These are phyloP conservation scores for Paraconiothyrium sp. DNA, from an alignment of 2,329 filamentous ascomycete genomes.

Conservation along the genomic window DNA sequence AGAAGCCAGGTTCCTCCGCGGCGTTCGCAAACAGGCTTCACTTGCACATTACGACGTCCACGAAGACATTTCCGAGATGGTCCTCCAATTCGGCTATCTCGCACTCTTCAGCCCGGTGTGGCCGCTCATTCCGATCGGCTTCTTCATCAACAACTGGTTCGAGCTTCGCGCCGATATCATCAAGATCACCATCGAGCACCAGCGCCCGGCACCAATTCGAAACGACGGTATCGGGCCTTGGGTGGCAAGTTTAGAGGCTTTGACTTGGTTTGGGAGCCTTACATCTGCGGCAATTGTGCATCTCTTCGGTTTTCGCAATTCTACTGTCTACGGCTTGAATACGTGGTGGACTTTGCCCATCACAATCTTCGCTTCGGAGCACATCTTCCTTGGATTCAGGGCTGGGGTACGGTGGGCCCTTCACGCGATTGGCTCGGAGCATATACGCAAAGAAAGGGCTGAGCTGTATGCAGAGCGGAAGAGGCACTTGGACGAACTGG, in stretches of 20 bases:
- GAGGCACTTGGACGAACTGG: conserved; percentile 39
- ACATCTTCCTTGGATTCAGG: conserved; percentile 45
- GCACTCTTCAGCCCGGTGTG: conserved; percentile 47
- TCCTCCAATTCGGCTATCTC: conserved; percentile 48
- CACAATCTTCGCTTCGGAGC: conserved; percentile 43
- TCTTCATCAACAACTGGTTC: conserved; percentile 50
- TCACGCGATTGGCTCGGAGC: conserved; percentile 39
- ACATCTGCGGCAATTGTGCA: conserved; percentile 46
- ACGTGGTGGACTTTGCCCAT: conserved; percentile 42
- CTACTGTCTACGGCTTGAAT: conserved; percentile 24
- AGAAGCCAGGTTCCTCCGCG: conserved; percentile 41
- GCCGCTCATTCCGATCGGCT: conserved; percentile 47
- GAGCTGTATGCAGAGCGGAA: conserved; percentile 41
- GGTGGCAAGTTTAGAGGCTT: conserved; percentile 41
- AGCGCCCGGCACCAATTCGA: conserved; percentile 38
- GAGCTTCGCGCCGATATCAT: conserved; percentile 47
- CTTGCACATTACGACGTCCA: conserved; percentile 46
- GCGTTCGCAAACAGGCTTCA: conserved; percentile 40
- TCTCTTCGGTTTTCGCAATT: conserved; percentile 36
- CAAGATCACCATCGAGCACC: conserved; percentile 46
- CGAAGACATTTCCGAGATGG: conserved; percentile 48
- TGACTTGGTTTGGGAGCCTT: conserved; percentile 47
- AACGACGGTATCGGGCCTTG: conserved; percentile 46
- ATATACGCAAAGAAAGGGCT: conserved; percentile 37
- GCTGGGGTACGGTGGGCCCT: conserved; percentile 38